Evolutionary conservation across 148 eudicot genomes (phyloP).

Genomic region (Limonium bicolor): DNA sequence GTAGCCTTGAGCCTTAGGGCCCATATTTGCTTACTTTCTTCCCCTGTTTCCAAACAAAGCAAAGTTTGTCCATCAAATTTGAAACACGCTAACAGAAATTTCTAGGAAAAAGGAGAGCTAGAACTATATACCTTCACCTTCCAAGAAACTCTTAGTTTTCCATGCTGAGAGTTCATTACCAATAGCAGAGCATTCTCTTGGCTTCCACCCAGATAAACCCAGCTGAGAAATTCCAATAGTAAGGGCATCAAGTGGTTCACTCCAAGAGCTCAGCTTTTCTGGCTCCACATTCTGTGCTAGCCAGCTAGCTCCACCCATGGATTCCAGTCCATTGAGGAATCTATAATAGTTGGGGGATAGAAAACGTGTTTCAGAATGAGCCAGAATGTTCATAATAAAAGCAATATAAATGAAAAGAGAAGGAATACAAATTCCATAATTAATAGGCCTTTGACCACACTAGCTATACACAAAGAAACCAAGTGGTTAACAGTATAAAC

Average conservation of each 20-base stretch:
- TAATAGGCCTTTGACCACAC: no score
- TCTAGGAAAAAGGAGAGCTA: background rate
- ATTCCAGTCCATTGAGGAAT: constrained; percentile 73
- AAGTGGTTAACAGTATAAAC: no score
- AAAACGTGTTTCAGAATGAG: background rate
- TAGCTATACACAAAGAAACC: no score
- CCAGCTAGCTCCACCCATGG: constrained; percentile 65
- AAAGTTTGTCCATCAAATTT: background rate
- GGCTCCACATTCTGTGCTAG: constrained; percentile 43
- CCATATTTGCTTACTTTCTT: constrained; percentile 83
- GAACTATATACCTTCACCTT: constrained; percentile 47
- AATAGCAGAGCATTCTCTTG: constrained; percentile 60
- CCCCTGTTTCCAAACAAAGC: constrained; percentile 36
- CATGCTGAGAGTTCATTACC: constrained; percentile 69
- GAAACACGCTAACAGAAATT: background rate
- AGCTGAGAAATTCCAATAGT: constrained; percentile 56
- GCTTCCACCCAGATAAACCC: constrained; percentile 81
- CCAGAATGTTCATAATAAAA: no score
- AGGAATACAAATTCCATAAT: no score
- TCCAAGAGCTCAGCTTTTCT: constrained; percentile 49
- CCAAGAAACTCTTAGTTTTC: constrained; percentile 60
- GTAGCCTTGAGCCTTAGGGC: constrained; percentile 93
- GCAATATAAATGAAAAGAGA: no score
- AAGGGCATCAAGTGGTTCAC: constrained; percentile 52
- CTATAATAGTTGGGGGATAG: constrained; percentile 35